phyloP scores from a whole-genome alignment of 768 basidiomycete genomes.

The Clavaria fumosa region DNA sequence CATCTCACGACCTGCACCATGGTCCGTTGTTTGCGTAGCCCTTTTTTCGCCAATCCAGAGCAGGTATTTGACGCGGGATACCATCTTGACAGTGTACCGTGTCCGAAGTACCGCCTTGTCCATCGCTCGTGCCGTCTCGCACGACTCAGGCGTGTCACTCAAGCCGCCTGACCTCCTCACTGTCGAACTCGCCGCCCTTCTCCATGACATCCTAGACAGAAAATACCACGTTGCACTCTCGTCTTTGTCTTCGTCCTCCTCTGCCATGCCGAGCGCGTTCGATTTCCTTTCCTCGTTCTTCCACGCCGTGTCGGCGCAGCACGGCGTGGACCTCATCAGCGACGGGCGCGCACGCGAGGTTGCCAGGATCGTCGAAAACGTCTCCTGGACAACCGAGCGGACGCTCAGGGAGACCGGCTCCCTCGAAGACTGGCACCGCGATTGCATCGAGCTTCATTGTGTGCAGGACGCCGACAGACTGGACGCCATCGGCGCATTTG shows the following conservation, averaged over 20 bases:
- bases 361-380: constrained; percentile 52
- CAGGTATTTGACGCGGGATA: constrained; percentile 5
- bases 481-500: constrained; percentile 73
- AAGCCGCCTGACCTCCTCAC: constrained; percentile 68
- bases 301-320: constrained; percentile 23
- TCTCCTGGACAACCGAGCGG: constrained; percentile 80
- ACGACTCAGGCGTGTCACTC: constrained; percentile 21
- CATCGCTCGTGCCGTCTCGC: constrained; percentile 36
- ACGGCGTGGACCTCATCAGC: constrained; percentile 38
- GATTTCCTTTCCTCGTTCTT: constrained; percentile 65
- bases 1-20: constrained; percentile 69
- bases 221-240: constrained; percentile 54
- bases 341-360: constrained; percentile 46
- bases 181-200: constrained; percentile 74
- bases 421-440: constrained; percentile 53
- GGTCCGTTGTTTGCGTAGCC: constrained; percentile 29
- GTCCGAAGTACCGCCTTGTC: constrained; percentile 64
- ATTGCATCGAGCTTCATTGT: constrained; percentile 63
- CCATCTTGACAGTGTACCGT: constrained; percentile 57
- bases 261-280: constrained; percentile 43
- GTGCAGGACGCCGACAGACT: constrained; percentile 71
- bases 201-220: constrained; percentile 81
- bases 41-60: constrained; percentile 1
- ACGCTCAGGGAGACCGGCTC: constrained; percentile 36
- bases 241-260: too few species aligned